Base-by-base conservation (phyloP, 768 basidiomycete species). In the Mycena vulgaris region DNA sequence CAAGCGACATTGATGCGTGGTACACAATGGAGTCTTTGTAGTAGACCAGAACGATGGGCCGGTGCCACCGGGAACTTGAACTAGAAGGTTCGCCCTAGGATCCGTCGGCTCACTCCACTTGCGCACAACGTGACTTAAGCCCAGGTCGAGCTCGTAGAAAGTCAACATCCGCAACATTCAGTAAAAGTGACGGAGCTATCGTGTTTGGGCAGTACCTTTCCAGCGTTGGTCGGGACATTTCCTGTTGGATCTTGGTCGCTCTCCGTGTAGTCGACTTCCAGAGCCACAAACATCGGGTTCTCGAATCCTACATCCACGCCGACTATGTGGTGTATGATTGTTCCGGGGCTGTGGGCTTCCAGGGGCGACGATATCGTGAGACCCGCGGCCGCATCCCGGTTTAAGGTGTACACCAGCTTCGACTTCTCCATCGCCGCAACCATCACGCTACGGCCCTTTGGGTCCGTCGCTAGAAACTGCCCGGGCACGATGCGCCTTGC, bases 31-130 rank as follows among this genome's bases (percentile, higher is more conserved):
- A 94, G 80, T 98, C 94, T 84, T 99, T 98, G 73, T 95, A 96
- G 81, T 98, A 99, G 21, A 99, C 92, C 42, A 99, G 89, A 17
- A 99, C 97, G 97, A 98, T 2, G 97, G 98, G 0, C 97, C 97
- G 74, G 98, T 96, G 73, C 97, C 97, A 39, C 97, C 97, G n/a
- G 97, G 97, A 0, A 99, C 97, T 85, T 98, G 97, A 1, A 99
- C 93, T 3, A 99, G 90, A 31, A 98, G 84, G 78, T 99, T 99
- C 11, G 97, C 97, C 51, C 95, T 89, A 45, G 92, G 89, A 77
- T 99, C 96, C 2, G 96, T 98, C 0, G 97, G 91, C 77, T 97
- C 97, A 74, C 96, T 97, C 96, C 96, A 98, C 85, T 98, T 98
- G 52, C 97, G 89, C 21, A 99, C 97, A 68, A 99, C 97, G 76